Conservation (phyloP, 192 early-diverging fungal species). For the Mycoemilia scoparia region DNA sequence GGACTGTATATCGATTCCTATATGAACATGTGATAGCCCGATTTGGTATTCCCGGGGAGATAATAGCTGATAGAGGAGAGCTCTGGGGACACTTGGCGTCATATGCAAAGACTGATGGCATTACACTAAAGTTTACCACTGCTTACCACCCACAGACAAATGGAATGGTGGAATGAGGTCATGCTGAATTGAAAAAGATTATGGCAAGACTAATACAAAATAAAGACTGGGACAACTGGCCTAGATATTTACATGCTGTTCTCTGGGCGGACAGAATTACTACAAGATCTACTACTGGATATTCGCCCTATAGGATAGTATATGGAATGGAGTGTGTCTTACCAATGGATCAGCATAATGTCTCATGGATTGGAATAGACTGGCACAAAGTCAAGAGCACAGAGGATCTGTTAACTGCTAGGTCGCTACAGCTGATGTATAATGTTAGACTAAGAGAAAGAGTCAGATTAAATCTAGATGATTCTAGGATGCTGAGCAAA, state of each 20-base stretch:
- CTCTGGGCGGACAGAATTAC: slow-evolving; percentile 1
- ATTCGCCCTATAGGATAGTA: background rate
- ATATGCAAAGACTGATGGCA: background rate
- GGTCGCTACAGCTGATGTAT: background rate
- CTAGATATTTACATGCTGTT: background rate
- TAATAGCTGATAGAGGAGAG: slow-evolving; percentile 2
- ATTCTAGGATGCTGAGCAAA: background rate
- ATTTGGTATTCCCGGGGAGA: slow-evolving; percentile 1
- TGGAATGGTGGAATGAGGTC: slow-evolving; percentile 3
- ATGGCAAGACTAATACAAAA: background rate
- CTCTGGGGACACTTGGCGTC: background rate
- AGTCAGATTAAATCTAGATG: background rate
- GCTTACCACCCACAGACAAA: slow-evolving; percentile 3
- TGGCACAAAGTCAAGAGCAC: background rate
- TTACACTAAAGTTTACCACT: slow-evolving; percentile 1
- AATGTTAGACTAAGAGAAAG: background rate
- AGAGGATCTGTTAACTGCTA: background rate
- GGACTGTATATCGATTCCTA: background rate
- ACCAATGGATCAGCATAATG: background rate
- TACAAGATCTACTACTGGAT: background rate
- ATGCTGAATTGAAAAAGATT: slow-evolving; percentile 1
- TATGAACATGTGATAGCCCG: slow-evolving; percentile 2
- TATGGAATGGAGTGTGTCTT: background rate
- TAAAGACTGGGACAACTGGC: background rate
- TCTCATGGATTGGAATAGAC: background rate